Evolutionary conservation across 2,329 filamentous ascomycete genomes (phyloP).

Genomic region (Diaporthe destruens): DNA sequence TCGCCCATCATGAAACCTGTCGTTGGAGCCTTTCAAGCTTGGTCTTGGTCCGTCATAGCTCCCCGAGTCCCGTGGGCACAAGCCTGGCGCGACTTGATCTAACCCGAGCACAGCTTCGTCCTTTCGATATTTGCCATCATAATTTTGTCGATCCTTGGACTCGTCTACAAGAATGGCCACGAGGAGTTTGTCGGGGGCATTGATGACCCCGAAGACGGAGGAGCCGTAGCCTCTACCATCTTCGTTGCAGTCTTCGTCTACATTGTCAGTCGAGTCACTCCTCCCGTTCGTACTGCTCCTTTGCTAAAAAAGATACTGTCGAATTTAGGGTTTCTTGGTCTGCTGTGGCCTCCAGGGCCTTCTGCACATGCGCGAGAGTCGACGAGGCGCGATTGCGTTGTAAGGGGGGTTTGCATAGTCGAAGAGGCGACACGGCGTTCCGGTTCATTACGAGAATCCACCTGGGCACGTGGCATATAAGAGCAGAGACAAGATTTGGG

Average conservation of each 20-base stretch:
- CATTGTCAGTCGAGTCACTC: slow-evolving; percentile 70
- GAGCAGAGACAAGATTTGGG: slow-evolving; percentile 9
- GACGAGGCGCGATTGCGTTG: slow-evolving; percentile 86
- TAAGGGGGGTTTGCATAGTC: slow-evolving; percentile 46
- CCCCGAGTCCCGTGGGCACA: slow-evolving; percentile 4
- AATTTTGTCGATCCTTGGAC: slow-evolving; percentile 73
- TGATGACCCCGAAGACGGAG: slow-evolving; percentile 78
- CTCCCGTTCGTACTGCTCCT: not conserved
- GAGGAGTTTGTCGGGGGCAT: slow-evolving; percentile 85
- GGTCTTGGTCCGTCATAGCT: slow-evolving; percentile 81
- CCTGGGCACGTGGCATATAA: not conserved
- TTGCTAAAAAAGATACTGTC: not conserved
- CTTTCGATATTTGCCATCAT: slow-evolving; percentile 75
- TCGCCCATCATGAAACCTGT: slow-evolving; percentile 87
- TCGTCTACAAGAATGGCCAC: slow-evolving; percentile 83
- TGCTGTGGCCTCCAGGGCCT: slow-evolving; percentile 93
- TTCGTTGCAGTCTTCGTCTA: slow-evolving; percentile 93
- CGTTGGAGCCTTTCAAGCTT: slow-evolving; percentile 91
- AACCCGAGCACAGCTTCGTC: slow-evolving; percentile 71
- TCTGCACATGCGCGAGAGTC: slow-evolving; percentile 85
- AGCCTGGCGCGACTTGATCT: slow-evolving; percentile 24
- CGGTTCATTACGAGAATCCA: slow-evolving; percentile 18
- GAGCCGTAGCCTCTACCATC: slow-evolving; percentile 84
- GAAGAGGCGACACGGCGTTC: slow-evolving; percentile 39
- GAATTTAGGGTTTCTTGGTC: slow-evolving; percentile 81